phyloP scores from a whole-genome alignment of 1,139 yeast species.

The Magnusiomyces ingens region DNA sequence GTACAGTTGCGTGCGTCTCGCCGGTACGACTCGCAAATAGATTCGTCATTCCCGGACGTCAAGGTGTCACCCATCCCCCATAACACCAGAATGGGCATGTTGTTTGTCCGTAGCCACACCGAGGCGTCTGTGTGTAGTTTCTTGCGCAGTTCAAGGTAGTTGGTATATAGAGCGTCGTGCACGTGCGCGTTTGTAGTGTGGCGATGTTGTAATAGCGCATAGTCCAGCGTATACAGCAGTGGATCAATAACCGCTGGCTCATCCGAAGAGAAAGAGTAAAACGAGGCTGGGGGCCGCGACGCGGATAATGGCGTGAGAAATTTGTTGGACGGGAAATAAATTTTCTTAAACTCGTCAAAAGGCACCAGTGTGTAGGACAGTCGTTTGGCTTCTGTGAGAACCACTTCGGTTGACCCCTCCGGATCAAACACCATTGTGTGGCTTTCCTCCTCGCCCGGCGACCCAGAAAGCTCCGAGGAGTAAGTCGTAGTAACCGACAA shows the following conservation, averaged over 20 bases:
- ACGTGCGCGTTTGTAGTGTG: conserved; percentile 24
- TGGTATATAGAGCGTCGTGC: conserved; percentile 35
- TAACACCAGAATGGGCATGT: conserved; percentile 36
- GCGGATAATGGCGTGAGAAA: no score
- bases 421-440: no score
- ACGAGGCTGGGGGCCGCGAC: not conserved
- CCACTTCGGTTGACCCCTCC: no score
- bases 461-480: not conserved
- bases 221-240: conserved; percentile 33
- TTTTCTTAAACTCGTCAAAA: no score
- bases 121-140: conserved; percentile 33
- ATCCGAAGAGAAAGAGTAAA: not conserved
- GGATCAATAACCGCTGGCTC: conserved; percentile 30
- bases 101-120: conserved; percentile 31
- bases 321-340: no score
- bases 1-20: conserved; percentile 30
- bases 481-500: not conserved
- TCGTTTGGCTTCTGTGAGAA: no score
- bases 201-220: conserved; percentile 27
- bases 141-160: conserved; percentile 32
- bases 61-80: conserved; percentile 43
- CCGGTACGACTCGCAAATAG: conserved; percentile 3
- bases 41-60: conserved; percentile 30
- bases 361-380: no score
- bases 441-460: not conserved